Percentiles rank a stretch among this genome's conserved stretches.
Conservation (phyloP, 225 moss, liverwort and hornwort species). For the Climacium dendroides region DNA sequence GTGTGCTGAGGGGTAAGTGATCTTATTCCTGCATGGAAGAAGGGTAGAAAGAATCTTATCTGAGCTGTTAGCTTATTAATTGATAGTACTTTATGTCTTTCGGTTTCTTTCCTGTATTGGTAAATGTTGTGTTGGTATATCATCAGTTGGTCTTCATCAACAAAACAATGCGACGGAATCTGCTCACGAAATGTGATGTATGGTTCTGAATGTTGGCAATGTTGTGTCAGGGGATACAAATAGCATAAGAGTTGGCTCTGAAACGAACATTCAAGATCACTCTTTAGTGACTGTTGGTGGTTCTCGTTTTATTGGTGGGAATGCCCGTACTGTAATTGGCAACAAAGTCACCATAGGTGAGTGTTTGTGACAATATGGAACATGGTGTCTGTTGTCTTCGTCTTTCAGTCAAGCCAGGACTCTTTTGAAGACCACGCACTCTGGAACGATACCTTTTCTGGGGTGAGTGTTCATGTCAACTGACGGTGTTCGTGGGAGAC, state of each 20-base stretch:
- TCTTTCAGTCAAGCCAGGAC: neutral
- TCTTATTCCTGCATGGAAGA: neutral
- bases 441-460: neutral
- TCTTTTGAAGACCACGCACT: neutral
- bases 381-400: neutral
- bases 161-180: neutral
- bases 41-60: neutral
- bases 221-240: conserved; percentile 63
- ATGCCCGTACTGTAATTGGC: conserved; percentile 65
- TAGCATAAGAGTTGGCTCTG: conserved; percentile 63
- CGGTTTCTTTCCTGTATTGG: neutral
- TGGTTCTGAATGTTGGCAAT: neutral
- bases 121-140: neutral
- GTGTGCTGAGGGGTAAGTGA: conserved; percentile 69
- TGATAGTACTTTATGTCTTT: neutral
- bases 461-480: neutral
- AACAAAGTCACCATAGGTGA: conserved; percentile 87
- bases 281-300: conserved; percentile 68
- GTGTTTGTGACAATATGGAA: neutral
- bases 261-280: conserved; percentile 98
- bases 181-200: neutral
- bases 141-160: neutral
- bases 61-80: neutral
- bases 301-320: conserved; percentile 48
- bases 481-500: neutral